Conservation (phyloP, 2,329 filamentous ascomycete species). For the Microcyclospora tardicrescens region DNA sequence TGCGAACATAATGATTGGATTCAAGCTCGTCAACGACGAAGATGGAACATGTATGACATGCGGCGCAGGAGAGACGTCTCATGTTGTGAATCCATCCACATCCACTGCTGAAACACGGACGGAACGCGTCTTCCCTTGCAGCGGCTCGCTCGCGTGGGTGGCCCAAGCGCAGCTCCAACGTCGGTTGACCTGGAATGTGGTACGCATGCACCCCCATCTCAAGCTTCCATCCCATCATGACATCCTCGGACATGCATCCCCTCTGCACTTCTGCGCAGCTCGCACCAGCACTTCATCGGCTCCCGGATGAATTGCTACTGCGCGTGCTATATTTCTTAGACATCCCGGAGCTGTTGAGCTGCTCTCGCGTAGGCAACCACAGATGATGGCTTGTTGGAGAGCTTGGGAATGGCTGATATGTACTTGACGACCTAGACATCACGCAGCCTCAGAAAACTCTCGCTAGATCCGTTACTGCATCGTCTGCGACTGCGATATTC, state of each 20-base stretch:
- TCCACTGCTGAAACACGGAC: no score
- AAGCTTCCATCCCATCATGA: constrained; percentile 8
- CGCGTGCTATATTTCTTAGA: constrained; percentile 33
- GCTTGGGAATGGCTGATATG: background rate
- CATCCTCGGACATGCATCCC: constrained; percentile 6
- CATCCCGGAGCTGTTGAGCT: constrained; percentile 32
- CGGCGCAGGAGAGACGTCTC: no score
- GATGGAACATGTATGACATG: no score
- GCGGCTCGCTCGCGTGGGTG: no score
- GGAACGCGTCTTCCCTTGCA: no score
- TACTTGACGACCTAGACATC: constrained; percentile 37
- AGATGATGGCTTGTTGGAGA: background rate
- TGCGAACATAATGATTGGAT: no score
- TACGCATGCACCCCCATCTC: constrained; percentile 9
- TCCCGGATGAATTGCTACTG: constrained; percentile 33
- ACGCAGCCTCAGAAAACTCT: constrained; percentile 49
- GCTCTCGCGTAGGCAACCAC: constrained; percentile 25
- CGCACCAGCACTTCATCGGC: no score
- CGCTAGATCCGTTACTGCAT: constrained; percentile 53
- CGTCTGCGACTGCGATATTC: constrained; percentile 46
- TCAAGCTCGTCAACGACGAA: no score
- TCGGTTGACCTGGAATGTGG: constrained; percentile 5
- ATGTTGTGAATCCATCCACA: no score
- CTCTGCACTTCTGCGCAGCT: constrained; percentile 8
- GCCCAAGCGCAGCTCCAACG: no score